Evolutionary conservation across 805 yeast genomes (phyloP).

Genomic region (Candida ficus): DNA sequence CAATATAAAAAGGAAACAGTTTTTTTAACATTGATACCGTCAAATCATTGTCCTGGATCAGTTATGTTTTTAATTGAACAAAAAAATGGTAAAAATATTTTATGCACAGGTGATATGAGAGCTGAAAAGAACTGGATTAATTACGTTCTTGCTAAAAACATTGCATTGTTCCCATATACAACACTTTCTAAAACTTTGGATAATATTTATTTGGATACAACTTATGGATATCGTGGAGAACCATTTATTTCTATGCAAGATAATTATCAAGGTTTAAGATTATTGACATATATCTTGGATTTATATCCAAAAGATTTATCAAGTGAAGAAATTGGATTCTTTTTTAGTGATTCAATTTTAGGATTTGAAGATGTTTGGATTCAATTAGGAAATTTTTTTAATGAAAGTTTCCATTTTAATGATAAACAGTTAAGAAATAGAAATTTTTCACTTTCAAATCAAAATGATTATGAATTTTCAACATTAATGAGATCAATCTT

Average conservation of each 20-base stretch:
- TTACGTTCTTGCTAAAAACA: conserved; percentile 32
- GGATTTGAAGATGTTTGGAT: conserved; percentile 56
- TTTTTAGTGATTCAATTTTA: conserved; percentile 34
- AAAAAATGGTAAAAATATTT: conserved; percentile 26
- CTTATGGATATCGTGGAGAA: conserved; percentile 44
- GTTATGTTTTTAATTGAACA: conserved; percentile 45
- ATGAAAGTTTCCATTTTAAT: conserved; percentile 27
- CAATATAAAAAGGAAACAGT: conserved; percentile 13
- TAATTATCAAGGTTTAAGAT: conserved; percentile 37
- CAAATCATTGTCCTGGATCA: conserved; percentile 60
- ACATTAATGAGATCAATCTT: background rate
- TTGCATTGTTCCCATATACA: conserved; percentile 38
- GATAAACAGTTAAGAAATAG: conserved; percentile 21
- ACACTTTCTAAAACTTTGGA: conserved; percentile 31
- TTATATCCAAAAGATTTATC: conserved; percentile 32
- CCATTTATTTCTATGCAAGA: conserved; percentile 41
- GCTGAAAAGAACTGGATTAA: conserved; percentile 51
- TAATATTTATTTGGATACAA: conserved; percentile 49
- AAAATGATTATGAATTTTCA: conserved; percentile 1
- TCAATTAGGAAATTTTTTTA: conserved; percentile 25
- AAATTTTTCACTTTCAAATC: conserved; percentile 5
- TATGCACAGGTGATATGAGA: conserved; percentile 53
- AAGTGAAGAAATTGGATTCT: conserved; percentile 33
- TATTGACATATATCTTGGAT: conserved; percentile 30
- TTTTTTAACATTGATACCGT: conserved; percentile 33